Conservation (phyloP, 2,329 filamentous ascomycete genomes). For the Ampelomyces quisqualis region DNA sequence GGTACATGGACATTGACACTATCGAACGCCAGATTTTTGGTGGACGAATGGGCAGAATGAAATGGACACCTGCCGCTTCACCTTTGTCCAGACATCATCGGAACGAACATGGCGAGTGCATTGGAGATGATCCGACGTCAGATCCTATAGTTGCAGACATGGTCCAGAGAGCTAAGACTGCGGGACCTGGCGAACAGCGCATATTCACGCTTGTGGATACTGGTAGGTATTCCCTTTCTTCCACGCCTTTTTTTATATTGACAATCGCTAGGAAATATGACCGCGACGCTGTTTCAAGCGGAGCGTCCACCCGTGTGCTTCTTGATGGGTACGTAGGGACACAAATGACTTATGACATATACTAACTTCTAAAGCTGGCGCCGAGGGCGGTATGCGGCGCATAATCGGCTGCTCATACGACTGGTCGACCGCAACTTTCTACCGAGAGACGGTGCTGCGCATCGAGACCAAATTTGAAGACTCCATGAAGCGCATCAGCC, state of each 20-base stretch:
- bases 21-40: slow-evolving; percentile 47
- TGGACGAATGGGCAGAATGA: slow-evolving; percentile 36
- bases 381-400: slow-evolving; percentile 51
- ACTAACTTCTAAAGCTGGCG: slow-evolving; percentile 7
- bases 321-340: slow-evolving; percentile 27
- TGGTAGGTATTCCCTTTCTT: slow-evolving; percentile 14
- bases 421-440: slow-evolving; percentile 45
- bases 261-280: slow-evolving; percentile 44
- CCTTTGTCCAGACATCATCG: slow-evolving; percentile 38
- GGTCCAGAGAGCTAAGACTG: slow-evolving; percentile 26
- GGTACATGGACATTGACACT: slow-evolving; percentile 42
- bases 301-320: slow-evolving; percentile 46
- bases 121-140: slow-evolving; percentile 36
- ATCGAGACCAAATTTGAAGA: slow-evolving; percentile 45
- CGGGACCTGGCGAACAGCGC: slow-evolving; percentile 28
- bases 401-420: slow-evolving; percentile 52
- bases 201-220: slow-evolving; percentile 39
- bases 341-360: not conserved
- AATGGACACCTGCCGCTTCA: slow-evolving; percentile 40
- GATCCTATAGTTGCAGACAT: slow-evolving; percentile 22
- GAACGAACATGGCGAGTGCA: slow-evolving; percentile 33
- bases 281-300: slow-evolving; percentile 46
- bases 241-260: slow-evolving; percentile 5
- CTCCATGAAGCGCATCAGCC: slow-evolving; percentile 36
- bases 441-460: slow-evolving; percentile 49